phyloP scores from a whole-genome alignment of 1,284 basidiomycete species.

The Cryptococcus depauperatus region DNA sequence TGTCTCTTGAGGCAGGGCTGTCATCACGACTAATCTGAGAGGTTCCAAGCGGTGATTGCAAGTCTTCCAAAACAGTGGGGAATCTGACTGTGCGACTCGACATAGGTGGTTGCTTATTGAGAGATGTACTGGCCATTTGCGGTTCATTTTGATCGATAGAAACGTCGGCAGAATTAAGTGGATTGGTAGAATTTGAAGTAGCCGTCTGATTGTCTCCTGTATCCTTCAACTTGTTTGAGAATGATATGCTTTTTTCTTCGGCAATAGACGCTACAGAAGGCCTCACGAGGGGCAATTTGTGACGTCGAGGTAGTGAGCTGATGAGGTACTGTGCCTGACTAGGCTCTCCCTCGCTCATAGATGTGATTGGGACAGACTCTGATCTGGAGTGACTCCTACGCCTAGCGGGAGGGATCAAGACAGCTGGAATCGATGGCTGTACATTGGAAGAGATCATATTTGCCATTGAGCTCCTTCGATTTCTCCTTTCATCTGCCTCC shows the following conservation, averaged over 20 bases:
- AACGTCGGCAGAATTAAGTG: too few species aligned
- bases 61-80: neutral
- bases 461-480: slow-evolving; percentile 15
- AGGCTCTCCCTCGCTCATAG: neutral
- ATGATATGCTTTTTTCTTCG: slow-evolving; percentile 17
- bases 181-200: neutral
- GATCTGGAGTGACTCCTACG: slow-evolving; percentile 5
- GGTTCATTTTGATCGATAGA: too few species aligned
- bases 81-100: slow-evolving; percentile 1
- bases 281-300: neutral
- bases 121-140: too few species aligned
- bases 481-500: slow-evolving; percentile 8
- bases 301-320: neutral
- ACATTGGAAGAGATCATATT: slow-evolving; percentile 16
- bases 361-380: neutral
- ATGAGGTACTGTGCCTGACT: neutral
- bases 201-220: neutral
- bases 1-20: neutral
- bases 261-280: slow-evolving; percentile 19
- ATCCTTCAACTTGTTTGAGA: slow-evolving; percentile 3
- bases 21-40: neutral
- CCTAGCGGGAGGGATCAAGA: slow-evolving; percentile 14
- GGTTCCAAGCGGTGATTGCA: slow-evolving; percentile 1
- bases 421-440: slow-evolving; percentile 11
- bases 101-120: too few species aligned